A percentile compares a stretch with the other conserved stretches of the same genome.
Evolutionary conservation across 805 yeast genomes (phyloP).

Genomic region (Zygotorulaspora florentina): DNA sequence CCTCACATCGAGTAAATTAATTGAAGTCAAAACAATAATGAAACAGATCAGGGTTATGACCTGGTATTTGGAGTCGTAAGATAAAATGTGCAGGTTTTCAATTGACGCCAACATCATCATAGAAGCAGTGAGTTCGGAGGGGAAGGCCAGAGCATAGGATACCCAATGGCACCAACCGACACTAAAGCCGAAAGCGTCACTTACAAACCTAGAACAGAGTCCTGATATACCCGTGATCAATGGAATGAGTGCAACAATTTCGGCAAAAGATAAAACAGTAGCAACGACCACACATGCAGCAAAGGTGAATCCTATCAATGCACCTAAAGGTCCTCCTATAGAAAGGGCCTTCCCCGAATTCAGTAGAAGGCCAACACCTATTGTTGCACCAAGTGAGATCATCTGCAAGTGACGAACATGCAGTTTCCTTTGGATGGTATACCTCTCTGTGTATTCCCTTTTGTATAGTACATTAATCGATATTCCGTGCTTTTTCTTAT

Average conservation of each 20-base stretch:
- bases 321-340: slow-evolving; percentile 75
- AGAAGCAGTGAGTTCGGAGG: slow-evolving; percentile 78
- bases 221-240: slow-evolving; percentile 78
- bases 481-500: background rate
- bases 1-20: slow-evolving; percentile 63
- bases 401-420: slow-evolving; percentile 67
- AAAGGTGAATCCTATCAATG: slow-evolving; percentile 59
- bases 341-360: slow-evolving; percentile 69
- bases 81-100: slow-evolving; percentile 47
- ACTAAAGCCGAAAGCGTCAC: slow-evolving; percentile 73
- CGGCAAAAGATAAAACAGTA: slow-evolving; percentile 72
- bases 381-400: slow-evolving; percentile 73
- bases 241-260: slow-evolving; percentile 75
- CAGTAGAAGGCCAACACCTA: slow-evolving; percentile 71
- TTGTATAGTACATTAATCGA: background rate
- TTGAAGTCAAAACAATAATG: slow-evolving; percentile 40
- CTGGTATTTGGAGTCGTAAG: slow-evolving; percentile 36
- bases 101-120: slow-evolving; percentile 71
- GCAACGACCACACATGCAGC: slow-evolving; percentile 64
- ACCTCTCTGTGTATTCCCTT: slow-evolving; percentile 1
- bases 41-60: slow-evolving; percentile 63
- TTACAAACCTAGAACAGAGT: slow-evolving; percentile 67
- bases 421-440: slow-evolving; percentile 49
- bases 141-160: slow-evolving; percentile 66
- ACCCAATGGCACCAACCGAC: slow-evolving; percentile 72